Conservation (phyloP, 352 stramenopile genomes). For the Pythium vanterpoolii region DNA sequence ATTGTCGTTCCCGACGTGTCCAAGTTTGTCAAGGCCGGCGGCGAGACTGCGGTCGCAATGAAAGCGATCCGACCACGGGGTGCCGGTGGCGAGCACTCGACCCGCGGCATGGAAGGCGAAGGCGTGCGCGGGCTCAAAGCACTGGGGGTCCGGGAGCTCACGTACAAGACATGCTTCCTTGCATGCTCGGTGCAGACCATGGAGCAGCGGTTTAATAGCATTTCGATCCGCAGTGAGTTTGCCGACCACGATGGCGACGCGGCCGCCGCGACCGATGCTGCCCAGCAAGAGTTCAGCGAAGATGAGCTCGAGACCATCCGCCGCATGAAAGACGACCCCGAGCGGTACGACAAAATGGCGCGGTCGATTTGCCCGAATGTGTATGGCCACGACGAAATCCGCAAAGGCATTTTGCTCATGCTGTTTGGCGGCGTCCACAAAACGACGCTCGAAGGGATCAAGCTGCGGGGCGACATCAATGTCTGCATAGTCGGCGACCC, state of each 20-base stretch:
- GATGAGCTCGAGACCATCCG: slow-evolving; percentile 92
- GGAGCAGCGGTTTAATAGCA: slow-evolving; percentile 85
- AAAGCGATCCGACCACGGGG: slow-evolving; percentile 28
- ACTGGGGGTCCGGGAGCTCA: slow-evolving; percentile 96
- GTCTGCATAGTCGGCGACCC: slow-evolving; percentile 98
- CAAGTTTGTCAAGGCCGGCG: slow-evolving; percentile 79
- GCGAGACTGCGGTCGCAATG: slow-evolving; percentile 63
- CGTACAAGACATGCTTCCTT: slow-evolving; percentile 98
- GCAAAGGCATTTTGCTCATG: slow-evolving; percentile 95
- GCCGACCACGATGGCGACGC: slow-evolving; percentile 44
- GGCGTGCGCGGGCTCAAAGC: slow-evolving; percentile 94
- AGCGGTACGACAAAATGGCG: slow-evolving; percentile 92
- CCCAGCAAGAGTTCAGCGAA: slow-evolving; percentile 83
- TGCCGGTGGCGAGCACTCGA: slow-evolving; percentile 55
- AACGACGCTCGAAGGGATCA: slow-evolving; percentile 95
- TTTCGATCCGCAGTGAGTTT: slow-evolving; percentile 80
- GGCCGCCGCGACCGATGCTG: slow-evolving; percentile 18
- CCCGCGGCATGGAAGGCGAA: slow-evolving; percentile 80
- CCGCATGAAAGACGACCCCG: slow-evolving; percentile 87
- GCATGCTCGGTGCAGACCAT: slow-evolving; percentile 93
- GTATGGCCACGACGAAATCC: slow-evolving; percentile 96
- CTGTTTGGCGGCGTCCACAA: slow-evolving; percentile 98
- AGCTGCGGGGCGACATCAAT: slow-evolving; percentile 98
- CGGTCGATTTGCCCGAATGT: slow-evolving; percentile 95
- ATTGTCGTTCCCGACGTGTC: slow-evolving; percentile 96